Percentiles rank a stretch among this genome's conserved stretches.
These are phyloP conservation scores for Aspergillus persii DNA, from an alignment of 2,329 filamentous ascomycete species.

Conservation along the genomic window DNA sequence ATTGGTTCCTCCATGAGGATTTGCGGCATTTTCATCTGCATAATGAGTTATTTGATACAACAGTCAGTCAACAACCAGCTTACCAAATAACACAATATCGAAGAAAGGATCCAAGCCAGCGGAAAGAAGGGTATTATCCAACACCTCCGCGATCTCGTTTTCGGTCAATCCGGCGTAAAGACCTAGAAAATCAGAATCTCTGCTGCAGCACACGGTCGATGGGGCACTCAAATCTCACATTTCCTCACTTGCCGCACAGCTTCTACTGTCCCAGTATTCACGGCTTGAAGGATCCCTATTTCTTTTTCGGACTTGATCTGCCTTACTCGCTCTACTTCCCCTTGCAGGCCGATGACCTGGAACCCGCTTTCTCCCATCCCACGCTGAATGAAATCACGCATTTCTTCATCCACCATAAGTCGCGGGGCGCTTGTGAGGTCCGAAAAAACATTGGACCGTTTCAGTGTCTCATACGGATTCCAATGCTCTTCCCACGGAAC, in stretches of 20 bases:
- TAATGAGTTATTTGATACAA: background rate
- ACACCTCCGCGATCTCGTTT: slow-evolving; percentile 54
- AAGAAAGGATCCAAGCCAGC: slow-evolving; percentile 60
- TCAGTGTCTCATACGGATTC: slow-evolving; percentile 60
- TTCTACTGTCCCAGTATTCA: slow-evolving; percentile 63
- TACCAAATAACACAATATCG: slow-evolving; percentile 61
- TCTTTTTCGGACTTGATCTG: slow-evolving; percentile 59
- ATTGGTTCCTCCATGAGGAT: slow-evolving; percentile 42
- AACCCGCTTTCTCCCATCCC: slow-evolving; percentile 56
- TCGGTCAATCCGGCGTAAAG: slow-evolving; percentile 59
- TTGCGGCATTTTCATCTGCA: slow-evolving; percentile 38
- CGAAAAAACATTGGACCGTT: slow-evolving; percentile 44
- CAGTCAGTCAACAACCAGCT: background rate
- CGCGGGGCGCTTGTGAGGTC: slow-evolving; percentile 25
- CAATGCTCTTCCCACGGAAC: slow-evolving; percentile 64
- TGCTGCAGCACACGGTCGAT: background rate
- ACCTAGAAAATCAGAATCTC: slow-evolving; percentile 38
- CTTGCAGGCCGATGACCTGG: slow-evolving; percentile 53
- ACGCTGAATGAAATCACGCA: slow-evolving; percentile 61
- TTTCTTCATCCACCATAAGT: slow-evolving; percentile 66
- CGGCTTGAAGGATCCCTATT: slow-evolving; percentile 57
- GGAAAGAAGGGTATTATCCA: slow-evolving; percentile 56
- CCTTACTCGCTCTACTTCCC: slow-evolving; percentile 57
- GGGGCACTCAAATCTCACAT: slow-evolving; percentile 16
- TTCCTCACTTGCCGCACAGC: slow-evolving; percentile 58